Evolutionary conservation across 371 early-diverging fungal genomes (phyloP), one percentile per base, ranked within the genome.

Genomic region (Circinella umbellata): DNA sequence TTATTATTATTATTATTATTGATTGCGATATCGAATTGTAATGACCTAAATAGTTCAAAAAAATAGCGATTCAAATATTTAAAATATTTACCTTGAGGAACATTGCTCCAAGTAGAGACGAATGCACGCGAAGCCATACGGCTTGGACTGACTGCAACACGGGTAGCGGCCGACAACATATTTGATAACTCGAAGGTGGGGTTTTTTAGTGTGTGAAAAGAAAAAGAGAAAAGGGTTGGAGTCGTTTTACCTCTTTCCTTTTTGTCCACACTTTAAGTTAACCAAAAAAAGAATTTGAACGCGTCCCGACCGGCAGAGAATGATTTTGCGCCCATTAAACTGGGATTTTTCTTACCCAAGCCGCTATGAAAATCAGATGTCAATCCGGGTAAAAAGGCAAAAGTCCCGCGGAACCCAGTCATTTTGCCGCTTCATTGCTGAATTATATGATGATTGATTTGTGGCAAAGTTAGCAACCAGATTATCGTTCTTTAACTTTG

Each of bases 61-160:
- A 57, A 7, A 57, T 5, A 27, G 1, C 18, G 57, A 54, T 57
- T n/a, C 7, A n/a, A 8, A 17, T 18, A 14, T 51, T 8, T n/a
- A 34, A 36, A 27, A 27, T 27, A 48, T 20, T 61, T 88, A 90
- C 90, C 92, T 82, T 88, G 88, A 75, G 92, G 90, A 62, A 94
- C 91, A 72, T 88, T 82, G 67, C 89, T 84, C 94, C 94, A 94
- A 68, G 91, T 89, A 17, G 91, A 91, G 35, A 83, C 76, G 72
- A 86, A 82, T 46, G 81, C 86, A 71, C 86, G 85, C 69, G 86
- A 86, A 35, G 83, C 83, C 70, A 84, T 70, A 73, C 66, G 76
- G 67, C 69, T 70, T 73, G 80, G 81, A 77, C 80, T 80, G 76
- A 75, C 39, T 9, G 78, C 61, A 61, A 76, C 63, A 72, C 84